phyloP scores from a whole-genome alignment of 768 basidiomycete genomes.

The Kwoniella dendrophila region DNA sequence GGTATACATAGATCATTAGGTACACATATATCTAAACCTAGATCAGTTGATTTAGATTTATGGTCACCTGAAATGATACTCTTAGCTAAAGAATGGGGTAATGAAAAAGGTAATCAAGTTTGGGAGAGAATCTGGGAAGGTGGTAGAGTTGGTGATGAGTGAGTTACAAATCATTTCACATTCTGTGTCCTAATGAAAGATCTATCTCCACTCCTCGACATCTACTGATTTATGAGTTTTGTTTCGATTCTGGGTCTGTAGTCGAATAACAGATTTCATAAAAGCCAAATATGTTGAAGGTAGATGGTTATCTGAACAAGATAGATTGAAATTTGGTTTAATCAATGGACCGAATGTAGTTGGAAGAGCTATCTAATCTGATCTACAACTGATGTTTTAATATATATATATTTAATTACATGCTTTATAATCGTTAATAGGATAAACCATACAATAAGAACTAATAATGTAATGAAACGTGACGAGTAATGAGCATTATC shows the following conservation, averaged over 20 bases:
- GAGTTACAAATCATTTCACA: constrained; percentile 25
- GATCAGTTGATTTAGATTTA: constrained; percentile 52
- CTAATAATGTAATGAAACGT: too few relatives aligned
- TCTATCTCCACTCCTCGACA: not conserved
- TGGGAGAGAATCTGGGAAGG: constrained; percentile 43
- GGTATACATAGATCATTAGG: constrained; percentile 53
- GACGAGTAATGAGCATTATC: too few relatives aligned
- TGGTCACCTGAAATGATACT: constrained; percentile 50
- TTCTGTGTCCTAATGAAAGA: not conserved
- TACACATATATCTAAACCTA: constrained; percentile 55
- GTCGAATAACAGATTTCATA: constrained; percentile 41
- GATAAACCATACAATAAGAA: too few relatives aligned
- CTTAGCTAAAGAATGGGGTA: constrained; percentile 50
- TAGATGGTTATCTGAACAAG: constrained; percentile 41
- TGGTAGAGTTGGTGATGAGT: constrained; percentile 43
- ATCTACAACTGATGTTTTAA: too few relatives aligned
- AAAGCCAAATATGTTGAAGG: constrained; percentile 53
- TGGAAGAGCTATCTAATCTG: constrained; percentile 17
- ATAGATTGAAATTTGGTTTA: constrained; percentile 28
- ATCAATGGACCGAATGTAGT: not conserved
- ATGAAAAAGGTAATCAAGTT: constrained; percentile 45
- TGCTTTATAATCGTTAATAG: too few relatives aligned
- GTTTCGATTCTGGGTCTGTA: not conserved
- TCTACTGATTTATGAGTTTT: not conserved
- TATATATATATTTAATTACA: too few relatives aligned